Conservation (phyloP, 176 grass and related monocot species). For the Oryza australiensis region DNA sequence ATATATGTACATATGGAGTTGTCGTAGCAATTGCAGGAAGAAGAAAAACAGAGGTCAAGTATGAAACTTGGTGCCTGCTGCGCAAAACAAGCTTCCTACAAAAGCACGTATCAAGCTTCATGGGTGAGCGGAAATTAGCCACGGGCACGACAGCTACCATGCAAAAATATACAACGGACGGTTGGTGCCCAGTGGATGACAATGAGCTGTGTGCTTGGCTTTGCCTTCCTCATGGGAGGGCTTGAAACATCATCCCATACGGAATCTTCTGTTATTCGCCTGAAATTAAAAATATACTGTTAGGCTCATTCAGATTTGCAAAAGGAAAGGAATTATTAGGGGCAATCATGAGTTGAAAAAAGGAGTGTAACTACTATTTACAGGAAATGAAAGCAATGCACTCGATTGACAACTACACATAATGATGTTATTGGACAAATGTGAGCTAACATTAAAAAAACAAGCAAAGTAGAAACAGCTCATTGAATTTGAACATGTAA, state of each 20-base stretch:
- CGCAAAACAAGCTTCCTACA: slow-evolving; percentile 19
- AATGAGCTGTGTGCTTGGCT: slow-evolving; percentile 20
- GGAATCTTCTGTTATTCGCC: slow-evolving; percentile 34
- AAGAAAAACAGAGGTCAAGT: slow-evolving; percentile 19
- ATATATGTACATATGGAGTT: slow-evolving; percentile 50
- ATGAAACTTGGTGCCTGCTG: not conserved
- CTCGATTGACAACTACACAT: not conserved
- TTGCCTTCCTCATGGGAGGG: slow-evolving; percentile 1
- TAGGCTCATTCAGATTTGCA: not conserved
- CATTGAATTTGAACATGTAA: not conserved
- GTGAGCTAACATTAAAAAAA: not conserved
- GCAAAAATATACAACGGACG: slow-evolving; percentile 28
- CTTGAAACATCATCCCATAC: not conserved
- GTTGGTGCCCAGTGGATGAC: not conserved
- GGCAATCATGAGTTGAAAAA: not conserved
- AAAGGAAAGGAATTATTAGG: not conserved
- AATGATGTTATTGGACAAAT: slow-evolving; percentile 2
- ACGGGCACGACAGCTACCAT: not conserved
- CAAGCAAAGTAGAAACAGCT: not conserved
- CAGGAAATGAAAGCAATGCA: not conserved
- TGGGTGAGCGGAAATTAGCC: slow-evolving; percentile 18
- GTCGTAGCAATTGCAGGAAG: not conserved
- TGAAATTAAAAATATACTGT: slow-evolving; percentile 32
- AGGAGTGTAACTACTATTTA: not conserved
- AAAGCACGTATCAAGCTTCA: slow-evolving; percentile 1